Base-by-base conservation (phyloP, 805 yeast species). In the Starmera caribaea region DNA sequence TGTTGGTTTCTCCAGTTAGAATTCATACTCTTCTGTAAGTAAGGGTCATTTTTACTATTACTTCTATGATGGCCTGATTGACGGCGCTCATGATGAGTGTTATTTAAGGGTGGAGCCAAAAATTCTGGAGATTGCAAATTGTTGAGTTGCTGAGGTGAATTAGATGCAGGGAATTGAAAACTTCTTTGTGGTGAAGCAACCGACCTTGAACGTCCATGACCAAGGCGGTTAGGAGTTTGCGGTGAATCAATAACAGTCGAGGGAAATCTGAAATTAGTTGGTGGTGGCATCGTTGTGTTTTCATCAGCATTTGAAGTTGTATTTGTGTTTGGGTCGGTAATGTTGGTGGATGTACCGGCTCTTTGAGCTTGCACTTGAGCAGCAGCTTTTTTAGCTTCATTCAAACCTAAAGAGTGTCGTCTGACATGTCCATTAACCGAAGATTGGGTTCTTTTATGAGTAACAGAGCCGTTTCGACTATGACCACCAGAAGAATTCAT, bases 321-420 rank as follows among this genome's bases (percentile, higher is more conserved):
- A 13, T 14, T 37, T 37, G 27, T 37, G 36, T 39, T 4, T 29
- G 31, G 16, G 4, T 24, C 3, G 24, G 16, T 8, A 39, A 28
- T 10, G 9, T 15, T 11, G 12, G 35, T 17, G 11, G 26, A 3
- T 37, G 43, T 50, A 7, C 57, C 56, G 3, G 53, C 61, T 58
- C 88, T 73, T 57, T 86, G 92, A 2, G 82, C 80, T 55, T 81
- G 87, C 31, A 79, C 89, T 48, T 79, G 80, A 5, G 96, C 96
- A n/a, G 98, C 98, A 7, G 97, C 97, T 49, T 81, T 81, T 52
- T 85, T 88, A 11, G 97, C 97, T 62, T 90, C 98, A 39, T 79
- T 79, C 42, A 90, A 68, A 3, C 95, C 97, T 43, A 90, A 66
- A 0, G 97, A 88, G 58, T 90, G 97, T 58, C 98, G 77, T 65